Evolutionary conservation across 495 filamentous ascomycete genomes (phyloP), one percentile per base, ranked within the genome.

Genomic region (Parathielavia hyrcaniae): DNA sequence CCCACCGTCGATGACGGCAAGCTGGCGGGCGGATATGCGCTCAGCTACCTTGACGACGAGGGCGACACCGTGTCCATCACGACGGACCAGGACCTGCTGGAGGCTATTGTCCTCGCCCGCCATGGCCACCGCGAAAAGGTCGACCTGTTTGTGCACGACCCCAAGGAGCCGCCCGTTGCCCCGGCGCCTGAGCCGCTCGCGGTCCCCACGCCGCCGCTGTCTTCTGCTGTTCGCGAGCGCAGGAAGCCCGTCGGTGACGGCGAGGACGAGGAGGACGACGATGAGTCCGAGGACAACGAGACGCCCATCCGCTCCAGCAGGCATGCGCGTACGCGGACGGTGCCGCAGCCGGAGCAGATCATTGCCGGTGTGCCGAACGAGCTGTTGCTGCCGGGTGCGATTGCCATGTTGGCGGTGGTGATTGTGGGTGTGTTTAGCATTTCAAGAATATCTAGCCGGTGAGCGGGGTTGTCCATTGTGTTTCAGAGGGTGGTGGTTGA

Each of bases 11-110:
- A 86, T 49, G 88, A 96, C 17, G 93, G 91, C 45, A 85, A 81
- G 64, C 78, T 97, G 32, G 83, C 85, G 36, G 78, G 83, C 41
- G 93, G 93, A 23, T 97, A 89, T 67, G 93, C 95, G 41, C 75
- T 99, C 58, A 96, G 91, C 79, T 99, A 97, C 68, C 77, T 97
- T 52, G 93, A 99, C 69, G 91, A 97, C 62, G 93, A 99, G 65
- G 95, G 93, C 40, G 93, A 99, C 67, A 91, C 92, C 10, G 93
- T 99, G 20, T 96, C 91, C 47, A 95, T 99, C 69, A 99, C 95
- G 26, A 97, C 91, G 0, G 91, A 97, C 67, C 84, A 88, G 55
- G 93, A 99, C 68, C 81, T 99, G 39, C 70, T 92, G 4, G 93
- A 99, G 70, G 91, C 93, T 5, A 90, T 99, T 58, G 74, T 83